A percentile compares a stretch with the other conserved stretches of the same genome.
Evolutionary conservation across 495 filamentous ascomycete genomes (phyloP).

Genomic region (Daldinia bambusicola): DNA sequence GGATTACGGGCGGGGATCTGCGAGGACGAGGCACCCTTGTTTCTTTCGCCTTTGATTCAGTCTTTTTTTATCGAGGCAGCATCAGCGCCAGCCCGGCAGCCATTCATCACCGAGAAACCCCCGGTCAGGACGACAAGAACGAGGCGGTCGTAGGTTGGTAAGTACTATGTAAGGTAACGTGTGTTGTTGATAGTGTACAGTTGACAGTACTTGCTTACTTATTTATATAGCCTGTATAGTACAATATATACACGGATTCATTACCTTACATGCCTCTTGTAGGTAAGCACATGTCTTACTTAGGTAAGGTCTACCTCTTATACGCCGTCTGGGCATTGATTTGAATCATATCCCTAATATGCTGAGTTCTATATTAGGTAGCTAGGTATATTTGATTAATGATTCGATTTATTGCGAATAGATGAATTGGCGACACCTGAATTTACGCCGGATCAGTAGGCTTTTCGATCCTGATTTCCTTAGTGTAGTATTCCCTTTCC

Average conservation of each 20-base stretch:
- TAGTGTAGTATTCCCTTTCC: constrained; percentile 31
- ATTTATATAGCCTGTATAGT: too few relatives aligned
- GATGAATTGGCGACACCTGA: constrained; percentile 4
- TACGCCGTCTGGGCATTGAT: not conserved
- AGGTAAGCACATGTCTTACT: not conserved
- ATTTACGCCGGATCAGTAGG: constrained; percentile 33
- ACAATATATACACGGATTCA: too few relatives aligned
- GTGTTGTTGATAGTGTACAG: not conserved
- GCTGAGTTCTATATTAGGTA: not conserved
- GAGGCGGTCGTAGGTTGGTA: constrained; percentile 3
- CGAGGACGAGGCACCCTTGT: constrained; percentile 10
- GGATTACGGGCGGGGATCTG: constrained; percentile 29
- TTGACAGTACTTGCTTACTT: not conserved
- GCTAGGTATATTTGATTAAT: not conserved
- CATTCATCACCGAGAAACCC: constrained; percentile 42
- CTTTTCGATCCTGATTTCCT: constrained; percentile 21
- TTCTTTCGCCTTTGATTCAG: constrained; percentile 2
- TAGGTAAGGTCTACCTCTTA: not conserved
- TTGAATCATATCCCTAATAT: not conserved
- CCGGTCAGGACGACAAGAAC: constrained; percentile 21
- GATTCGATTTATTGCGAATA: constrained; percentile 6
- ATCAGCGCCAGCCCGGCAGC: constrained; percentile 23
- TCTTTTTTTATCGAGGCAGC: constrained; percentile 37
- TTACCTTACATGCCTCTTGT: not conserved
- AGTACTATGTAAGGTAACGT: constrained; percentile 4